Base-by-base conservation (phyloP, 257 asterid species). In the Linaria vulgaris region DNA sequence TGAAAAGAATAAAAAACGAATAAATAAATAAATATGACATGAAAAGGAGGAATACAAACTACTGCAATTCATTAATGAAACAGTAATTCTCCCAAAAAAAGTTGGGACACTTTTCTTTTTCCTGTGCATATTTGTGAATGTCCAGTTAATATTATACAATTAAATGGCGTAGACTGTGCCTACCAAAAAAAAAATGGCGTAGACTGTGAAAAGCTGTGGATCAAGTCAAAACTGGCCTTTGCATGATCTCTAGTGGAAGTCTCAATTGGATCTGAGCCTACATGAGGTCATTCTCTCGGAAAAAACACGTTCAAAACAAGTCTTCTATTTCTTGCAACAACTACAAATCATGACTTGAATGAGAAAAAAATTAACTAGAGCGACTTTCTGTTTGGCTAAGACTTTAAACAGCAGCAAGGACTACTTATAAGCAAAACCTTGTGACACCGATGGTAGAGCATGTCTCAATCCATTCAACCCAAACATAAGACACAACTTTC, bases 21-120 rank as follows among this genome's bases (percentile, higher is more conserved):
- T 24, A 46, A 45, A 0, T 19, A 47, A 67, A 16, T 27, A 23
- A 44, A 19, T 14, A 19, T 14, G 21, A 55, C n/a, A 54, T 2
- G 19, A 49, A 50, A 17, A 48, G 24, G 50, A 31, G 48, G 12
- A 51, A 70, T 41, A 53, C 61, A 72, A 72, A 53, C 59, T 46
- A 30, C 31, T 56, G 47, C 20, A 24, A n/a, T 2, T 16, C 22
- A 24, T 39, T 37, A 20, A 59, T 24, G 44, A 49, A 16, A 47
- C 23, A 37, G 10, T 15, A 25, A n/a, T 4, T 59, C n/a, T 15
- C 9, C n/a, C 12, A 19, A 6, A 1, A 9, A 12, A 46, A 34
- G 37, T 41, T 41, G 31, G 49, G 58, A 58, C 61, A 39, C 38
- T 15, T 30, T 25, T 49, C 38, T 19, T 20, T 49, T 34, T 38